phyloP scores from a whole-genome alignment of 352 stramenopile species.

The Phytophthora rubi region DNA sequence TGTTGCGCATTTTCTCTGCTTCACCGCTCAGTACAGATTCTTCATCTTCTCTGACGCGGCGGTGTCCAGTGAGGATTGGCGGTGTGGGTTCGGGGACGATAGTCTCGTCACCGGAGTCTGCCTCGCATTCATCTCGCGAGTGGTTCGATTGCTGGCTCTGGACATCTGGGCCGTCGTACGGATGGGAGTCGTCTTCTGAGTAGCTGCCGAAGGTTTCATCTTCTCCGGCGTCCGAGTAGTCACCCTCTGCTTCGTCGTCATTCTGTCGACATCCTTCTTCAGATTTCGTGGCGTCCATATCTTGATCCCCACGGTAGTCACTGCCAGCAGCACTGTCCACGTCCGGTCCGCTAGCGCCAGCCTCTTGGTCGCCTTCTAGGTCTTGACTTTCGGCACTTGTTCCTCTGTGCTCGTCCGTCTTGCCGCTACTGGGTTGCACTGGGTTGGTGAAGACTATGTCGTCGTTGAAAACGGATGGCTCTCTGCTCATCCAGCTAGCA shows the following conservation, averaged over 20 bases:
- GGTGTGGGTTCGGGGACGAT: neutral
- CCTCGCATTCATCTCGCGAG: neutral
- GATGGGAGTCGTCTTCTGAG: too few species aligned
- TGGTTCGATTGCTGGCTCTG: too few species aligned
- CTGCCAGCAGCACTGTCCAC: neutral
- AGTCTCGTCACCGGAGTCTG: too few species aligned
- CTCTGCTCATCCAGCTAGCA: neutral
- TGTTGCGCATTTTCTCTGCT: neutral
- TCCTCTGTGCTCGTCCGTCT: neutral
- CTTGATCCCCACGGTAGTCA: neutral
- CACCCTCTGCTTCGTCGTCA: too few species aligned
- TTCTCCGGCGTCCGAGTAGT: too few species aligned
- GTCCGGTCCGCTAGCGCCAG: neutral
- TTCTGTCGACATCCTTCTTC: too few species aligned
- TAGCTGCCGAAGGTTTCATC: too few species aligned
- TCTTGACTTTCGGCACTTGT: neutral
- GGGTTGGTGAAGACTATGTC: neutral
- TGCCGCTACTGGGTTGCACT: neutral
- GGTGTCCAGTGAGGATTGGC: neutral
- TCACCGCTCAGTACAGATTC: slow-evolving; percentile 1
- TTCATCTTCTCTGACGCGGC: slow-evolving; percentile 3
- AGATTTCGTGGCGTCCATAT: too few species aligned
- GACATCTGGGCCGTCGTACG: too few species aligned
- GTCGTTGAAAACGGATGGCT: neutral
- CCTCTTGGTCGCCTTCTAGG: neutral